Evolutionary conservation across 2,329 filamentous ascomycete species (phyloP).

Genomic region (Paradendryphiella salina): DNA sequence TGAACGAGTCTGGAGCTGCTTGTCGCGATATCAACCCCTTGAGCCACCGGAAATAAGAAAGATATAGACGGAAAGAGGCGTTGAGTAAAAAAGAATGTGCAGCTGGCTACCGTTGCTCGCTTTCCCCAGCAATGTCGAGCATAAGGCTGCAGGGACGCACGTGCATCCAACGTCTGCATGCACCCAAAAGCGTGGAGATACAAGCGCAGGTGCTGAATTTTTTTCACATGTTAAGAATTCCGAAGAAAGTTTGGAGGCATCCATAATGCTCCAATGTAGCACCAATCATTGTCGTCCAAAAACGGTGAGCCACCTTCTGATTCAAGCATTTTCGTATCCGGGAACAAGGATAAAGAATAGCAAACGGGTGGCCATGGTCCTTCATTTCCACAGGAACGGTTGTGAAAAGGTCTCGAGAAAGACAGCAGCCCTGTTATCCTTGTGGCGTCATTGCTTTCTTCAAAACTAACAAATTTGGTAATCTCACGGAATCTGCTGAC

Average conservation of each 20-base stretch:
- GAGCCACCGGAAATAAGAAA: not conserved
- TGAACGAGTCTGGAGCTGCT: not conserved
- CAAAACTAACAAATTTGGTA: not conserved
- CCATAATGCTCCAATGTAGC: slow-evolving; percentile 2
- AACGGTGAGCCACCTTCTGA: not conserved
- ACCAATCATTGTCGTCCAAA: slow-evolving; percentile 1
- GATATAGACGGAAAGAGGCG: not conserved
- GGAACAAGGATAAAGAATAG: not conserved
- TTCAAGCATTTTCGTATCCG: not conserved
- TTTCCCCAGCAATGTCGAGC: slow-evolving; percentile 1
- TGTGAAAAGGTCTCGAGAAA: not conserved
- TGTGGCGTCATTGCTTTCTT: not conserved
- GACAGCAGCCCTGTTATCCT: slow-evolving; percentile 1
- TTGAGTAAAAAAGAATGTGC: not conserved
- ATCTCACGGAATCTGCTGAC: not conserved
- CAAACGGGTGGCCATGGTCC: not conserved
- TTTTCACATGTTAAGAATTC: not conserved
- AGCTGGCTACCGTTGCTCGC: not conserved
- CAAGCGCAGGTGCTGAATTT: not conserved
- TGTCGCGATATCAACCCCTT: not conserved
- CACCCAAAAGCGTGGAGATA: not conserved
- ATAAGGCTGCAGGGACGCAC: slow-evolving; percentile 4
- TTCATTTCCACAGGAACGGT: slow-evolving; percentile 6
- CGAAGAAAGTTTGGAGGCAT: not conserved
- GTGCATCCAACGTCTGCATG: slow-evolving; percentile 6